Evolutionary conservation across 805 yeast genomes (phyloP), one percentile per base, ranked within the genome.

Genomic region (Ogataea ganodermae): DNA sequence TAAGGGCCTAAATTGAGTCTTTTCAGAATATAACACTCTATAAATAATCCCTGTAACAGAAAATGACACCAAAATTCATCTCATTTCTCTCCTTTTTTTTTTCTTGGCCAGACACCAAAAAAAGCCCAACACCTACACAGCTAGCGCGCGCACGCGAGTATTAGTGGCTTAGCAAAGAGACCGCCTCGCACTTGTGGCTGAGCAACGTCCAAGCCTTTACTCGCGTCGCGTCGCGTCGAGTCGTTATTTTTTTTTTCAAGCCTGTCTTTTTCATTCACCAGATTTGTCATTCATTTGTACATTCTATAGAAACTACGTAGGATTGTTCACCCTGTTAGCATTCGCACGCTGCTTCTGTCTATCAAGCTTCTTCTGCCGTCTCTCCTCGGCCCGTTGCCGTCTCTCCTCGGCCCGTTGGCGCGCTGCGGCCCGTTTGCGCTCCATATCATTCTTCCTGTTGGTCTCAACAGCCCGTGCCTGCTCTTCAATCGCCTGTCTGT

Each of bases 341-440:
- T 5, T 26, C 12, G 42, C 31, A 27, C 42, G 42, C 24, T 38
- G 42, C 18, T 38, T 38, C 32, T 38, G 42, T 38, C 42, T 38
- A 13, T 38, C 42, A n/a, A 40, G 45, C 45, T 54, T 57, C 53
- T 53, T 48, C 39, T 47, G 50, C 23, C 60, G 32, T 35, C 60
- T 45, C 45, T 56, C 63, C 38, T 58, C 63, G 16, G 59, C 58
- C 21, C 52, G 43, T 28, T 49, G 52, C 20, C 55, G 52, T 21
- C 63, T 38, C 28, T 52, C 56, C 32, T 44, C 58, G 3, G 59
- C 57, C 23, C 65, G 51, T 31, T 51, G 49, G 24, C 48, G 50
- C 5, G 64, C 61, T 1, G 31, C 44, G 18, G 42, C 46, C n/a
- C 55, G 35, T 21, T 42, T 51, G 12, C 37, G 46, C 38, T 52